Conservation (phyloP, 495 filamentous ascomycete genomes). For the Physcia stellaris region DNA sequence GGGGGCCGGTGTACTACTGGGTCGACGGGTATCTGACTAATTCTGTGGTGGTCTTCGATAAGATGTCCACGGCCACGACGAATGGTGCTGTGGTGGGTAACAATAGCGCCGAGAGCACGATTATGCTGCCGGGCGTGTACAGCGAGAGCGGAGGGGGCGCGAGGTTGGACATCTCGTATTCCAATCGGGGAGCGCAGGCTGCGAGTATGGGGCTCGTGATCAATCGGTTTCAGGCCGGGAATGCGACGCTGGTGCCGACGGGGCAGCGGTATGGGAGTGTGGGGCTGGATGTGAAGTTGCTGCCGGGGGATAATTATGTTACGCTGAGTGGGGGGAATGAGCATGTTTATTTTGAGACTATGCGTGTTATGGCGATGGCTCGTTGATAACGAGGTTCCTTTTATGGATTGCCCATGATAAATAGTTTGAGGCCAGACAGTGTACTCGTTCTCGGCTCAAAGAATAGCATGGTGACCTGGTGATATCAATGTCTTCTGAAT, state of each 20-base stretch:
- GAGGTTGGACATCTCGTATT: constrained; percentile 16
- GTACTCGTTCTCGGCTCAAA: too few species aligned
- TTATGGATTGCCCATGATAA: too few species aligned
- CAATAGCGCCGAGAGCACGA: constrained; percentile 13
- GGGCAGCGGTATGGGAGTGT: constrained; percentile 12
- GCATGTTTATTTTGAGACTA: constrained; percentile 6
- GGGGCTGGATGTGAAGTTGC: constrained; percentile 9
- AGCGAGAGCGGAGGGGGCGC: constrained; percentile 10
- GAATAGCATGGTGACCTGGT: too few species aligned
- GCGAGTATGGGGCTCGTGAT: constrained; percentile 15
- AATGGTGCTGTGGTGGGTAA: constrained; percentile 24
- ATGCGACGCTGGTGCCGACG: constrained; percentile 11
- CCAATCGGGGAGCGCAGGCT: constrained; percentile 1
- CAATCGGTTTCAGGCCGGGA: constrained; percentile 15
- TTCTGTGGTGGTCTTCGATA: constrained; percentile 16
- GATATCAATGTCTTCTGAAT: too few species aligned
- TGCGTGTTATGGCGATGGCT: too few species aligned
- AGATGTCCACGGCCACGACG: constrained; percentile 12
- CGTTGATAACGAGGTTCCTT: too few species aligned
- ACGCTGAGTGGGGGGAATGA: constrained; percentile 19
- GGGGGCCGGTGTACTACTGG: constrained; percentile 14
- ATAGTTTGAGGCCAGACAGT: too few species aligned
- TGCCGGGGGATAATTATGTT: constrained; percentile 20
- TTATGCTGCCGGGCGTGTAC: constrained; percentile 21
- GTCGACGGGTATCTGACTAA: constrained; percentile 22